A percentile compares a stretch with the other conserved stretches of the same genome.
phyloP scores from a whole-genome alignment of 345 rosid species.

The Gossypium australe region DNA sequence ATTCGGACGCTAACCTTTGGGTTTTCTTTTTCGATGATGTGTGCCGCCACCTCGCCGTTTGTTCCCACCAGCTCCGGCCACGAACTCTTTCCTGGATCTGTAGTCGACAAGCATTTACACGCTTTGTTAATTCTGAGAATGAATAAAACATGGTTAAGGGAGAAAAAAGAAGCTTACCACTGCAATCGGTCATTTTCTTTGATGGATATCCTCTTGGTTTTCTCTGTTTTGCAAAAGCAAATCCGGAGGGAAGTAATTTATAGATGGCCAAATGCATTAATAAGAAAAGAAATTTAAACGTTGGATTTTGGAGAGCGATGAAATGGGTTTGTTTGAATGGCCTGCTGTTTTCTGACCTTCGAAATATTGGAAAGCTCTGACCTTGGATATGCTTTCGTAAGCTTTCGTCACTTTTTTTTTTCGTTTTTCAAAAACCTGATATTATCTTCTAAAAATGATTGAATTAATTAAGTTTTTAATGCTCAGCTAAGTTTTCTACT shows the following conservation, averaged over 20 bases:
- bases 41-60: slow-evolving; percentile 33
- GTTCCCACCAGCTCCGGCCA: slow-evolving; percentile 47
- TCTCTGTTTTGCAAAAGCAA: neutral
- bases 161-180: neutral
- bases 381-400: no score
- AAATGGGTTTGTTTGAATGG: no score
- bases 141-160: neutral
- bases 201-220: neutral
- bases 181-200: neutral
- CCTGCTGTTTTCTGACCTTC: no score
- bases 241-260: neutral
- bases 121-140: neutral
- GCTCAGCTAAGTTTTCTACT: neutral
- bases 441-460: no score
- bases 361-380: no score
- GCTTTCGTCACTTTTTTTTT: no score
- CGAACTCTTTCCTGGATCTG: slow-evolving; percentile 24
- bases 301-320: neutral
- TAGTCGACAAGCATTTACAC: neutral
- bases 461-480: no score
- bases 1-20: slow-evolving; percentile 27
- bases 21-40: slow-evolving; percentile 31
- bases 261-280: neutral
- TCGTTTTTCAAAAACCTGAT: no score
- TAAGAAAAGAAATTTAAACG: neutral